Conservation (phyloP, 495 filamentous ascomycete species). For the Penicilliopsis zonata region DNA sequence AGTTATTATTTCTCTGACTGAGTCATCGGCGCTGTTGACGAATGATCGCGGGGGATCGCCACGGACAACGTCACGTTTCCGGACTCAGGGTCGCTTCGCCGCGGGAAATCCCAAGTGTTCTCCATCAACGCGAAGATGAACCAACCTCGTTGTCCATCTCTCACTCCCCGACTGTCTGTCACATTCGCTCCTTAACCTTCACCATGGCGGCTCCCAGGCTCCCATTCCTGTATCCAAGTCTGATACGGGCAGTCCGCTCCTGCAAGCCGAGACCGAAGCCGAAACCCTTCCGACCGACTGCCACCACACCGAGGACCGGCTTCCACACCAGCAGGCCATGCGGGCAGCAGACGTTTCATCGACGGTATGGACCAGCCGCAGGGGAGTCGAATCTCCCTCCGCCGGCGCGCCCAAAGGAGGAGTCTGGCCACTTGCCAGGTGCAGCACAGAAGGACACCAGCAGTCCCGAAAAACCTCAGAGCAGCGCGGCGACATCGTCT, state of each 20-base stretch:
- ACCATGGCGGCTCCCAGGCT: constrained; percentile 57
- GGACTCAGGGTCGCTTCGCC: constrained; percentile 12
- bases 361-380: constrained; percentile 39
- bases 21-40: background rate
- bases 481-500: background rate
- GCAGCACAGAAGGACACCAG: constrained; percentile 9
- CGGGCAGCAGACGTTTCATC: constrained; percentile 30
- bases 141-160: constrained; percentile 5
- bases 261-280: constrained; percentile 24
- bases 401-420: constrained; percentile 17
- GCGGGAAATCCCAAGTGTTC: constrained; percentile 20
- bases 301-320: constrained; percentile 9
- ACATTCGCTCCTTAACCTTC: background rate
- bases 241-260: constrained; percentile 36
- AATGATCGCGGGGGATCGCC: constrained; percentile 3
- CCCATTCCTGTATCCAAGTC: constrained; percentile 63
- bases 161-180: constrained; percentile 5
- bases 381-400: constrained; percentile 33
- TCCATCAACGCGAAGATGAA: background rate
- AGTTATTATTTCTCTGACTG: constrained; percentile 4
- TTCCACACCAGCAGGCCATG: constrained; percentile 30
- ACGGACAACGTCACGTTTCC: constrained; percentile 19
- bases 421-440: constrained; percentile 8
- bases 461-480: constrained; percentile 5
- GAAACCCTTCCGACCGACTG: constrained; percentile 5